phyloP scores from a whole-genome alignment of 495 filamentous ascomycete genomes.

The Wilcoxina mikolae region DNA sequence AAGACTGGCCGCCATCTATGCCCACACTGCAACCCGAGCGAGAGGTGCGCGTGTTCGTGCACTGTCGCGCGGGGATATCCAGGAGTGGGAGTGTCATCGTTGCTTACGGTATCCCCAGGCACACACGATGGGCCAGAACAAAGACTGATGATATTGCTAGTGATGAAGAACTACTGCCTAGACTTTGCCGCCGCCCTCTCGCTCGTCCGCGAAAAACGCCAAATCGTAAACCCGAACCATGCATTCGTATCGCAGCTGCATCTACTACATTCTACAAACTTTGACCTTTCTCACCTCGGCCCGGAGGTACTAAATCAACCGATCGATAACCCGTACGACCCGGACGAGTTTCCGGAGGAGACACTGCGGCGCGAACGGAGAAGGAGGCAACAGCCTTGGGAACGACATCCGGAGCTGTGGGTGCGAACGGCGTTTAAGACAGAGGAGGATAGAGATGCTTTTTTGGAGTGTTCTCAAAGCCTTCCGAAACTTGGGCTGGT shows the following conservation, averaged over 20 bases:
- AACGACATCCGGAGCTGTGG: neutral
- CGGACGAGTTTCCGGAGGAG: neutral
- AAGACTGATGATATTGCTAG: neutral
- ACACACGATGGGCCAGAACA: neutral
- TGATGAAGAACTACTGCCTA: neutral
- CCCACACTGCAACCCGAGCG: neutral
- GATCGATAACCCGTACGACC: conserved; percentile 5
- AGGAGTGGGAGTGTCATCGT: neutral
- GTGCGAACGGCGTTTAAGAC: neutral
- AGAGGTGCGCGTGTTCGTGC: conserved; percentile 28
- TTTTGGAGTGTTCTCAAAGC: neutral
- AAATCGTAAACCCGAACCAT: neutral
- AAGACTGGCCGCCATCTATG: neutral
- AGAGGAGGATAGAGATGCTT: neutral
- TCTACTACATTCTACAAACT: neutral
- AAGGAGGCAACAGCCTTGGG: neutral
- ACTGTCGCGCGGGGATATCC: conserved; percentile 27
- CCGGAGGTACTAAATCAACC: neutral
- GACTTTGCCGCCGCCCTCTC: neutral
- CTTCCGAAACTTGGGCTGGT: too few species aligned
- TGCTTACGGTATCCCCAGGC: neutral
- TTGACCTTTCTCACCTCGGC: conserved; percentile 3
- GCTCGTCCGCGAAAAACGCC: neutral
- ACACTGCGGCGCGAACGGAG: neutral
- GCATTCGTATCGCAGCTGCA: conserved; percentile 2